phyloP scores from a whole-genome alignment of 208 protist species.

The Trypanosomatidae sp. region DNA sequence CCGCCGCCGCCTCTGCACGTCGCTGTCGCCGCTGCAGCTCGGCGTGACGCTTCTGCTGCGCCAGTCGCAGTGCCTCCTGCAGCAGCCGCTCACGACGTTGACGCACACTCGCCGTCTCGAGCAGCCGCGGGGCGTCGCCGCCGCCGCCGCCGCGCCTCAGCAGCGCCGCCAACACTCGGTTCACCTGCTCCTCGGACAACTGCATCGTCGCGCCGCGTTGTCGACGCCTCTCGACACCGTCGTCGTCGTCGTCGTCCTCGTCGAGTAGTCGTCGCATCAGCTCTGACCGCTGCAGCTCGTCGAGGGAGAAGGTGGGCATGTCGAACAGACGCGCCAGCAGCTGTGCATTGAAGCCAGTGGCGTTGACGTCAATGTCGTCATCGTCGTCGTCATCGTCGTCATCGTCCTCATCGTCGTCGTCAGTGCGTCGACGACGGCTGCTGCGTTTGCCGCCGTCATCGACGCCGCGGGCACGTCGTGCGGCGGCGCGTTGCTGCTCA shows the following conservation, averaged over 20 bases:
- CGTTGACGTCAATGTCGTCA: slow-evolving; percentile 9
- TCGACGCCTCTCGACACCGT: not conserved
- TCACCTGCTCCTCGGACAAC: slow-evolving; percentile 22
- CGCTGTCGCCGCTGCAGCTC: slow-evolving; percentile 6
- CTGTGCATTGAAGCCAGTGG: slow-evolving; percentile 14
- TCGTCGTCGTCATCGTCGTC: slow-evolving; percentile 22
- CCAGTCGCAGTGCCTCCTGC: not conserved
- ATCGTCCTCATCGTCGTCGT: slow-evolving; percentile 3
- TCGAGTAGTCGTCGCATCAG: slow-evolving; percentile 31
- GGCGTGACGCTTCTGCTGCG: not conserved
- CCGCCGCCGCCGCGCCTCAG: not conserved
- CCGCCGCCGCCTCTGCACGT: slow-evolving; percentile 13
- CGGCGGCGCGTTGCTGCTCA: slow-evolving; percentile 2
- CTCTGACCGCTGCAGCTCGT: slow-evolving; percentile 33
- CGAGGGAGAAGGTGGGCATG: slow-evolving; percentile 23
- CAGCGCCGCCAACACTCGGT: slow-evolving; percentile 24
- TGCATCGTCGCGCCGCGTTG: not conserved
- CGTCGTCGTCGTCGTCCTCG: slow-evolving; percentile 14
- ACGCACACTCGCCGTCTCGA: slow-evolving; percentile 20
- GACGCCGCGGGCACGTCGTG: not conserved
- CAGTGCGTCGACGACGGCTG: not conserved
- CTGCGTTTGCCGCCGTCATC: not conserved
- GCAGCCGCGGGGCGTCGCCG: not conserved
- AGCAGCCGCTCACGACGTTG: slow-evolving; percentile 23
- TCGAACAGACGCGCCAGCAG: slow-evolving; percentile 39